phyloP scores from a whole-genome alignment of 148 eudicot species.

The Chenopodium quinoa region DNA sequence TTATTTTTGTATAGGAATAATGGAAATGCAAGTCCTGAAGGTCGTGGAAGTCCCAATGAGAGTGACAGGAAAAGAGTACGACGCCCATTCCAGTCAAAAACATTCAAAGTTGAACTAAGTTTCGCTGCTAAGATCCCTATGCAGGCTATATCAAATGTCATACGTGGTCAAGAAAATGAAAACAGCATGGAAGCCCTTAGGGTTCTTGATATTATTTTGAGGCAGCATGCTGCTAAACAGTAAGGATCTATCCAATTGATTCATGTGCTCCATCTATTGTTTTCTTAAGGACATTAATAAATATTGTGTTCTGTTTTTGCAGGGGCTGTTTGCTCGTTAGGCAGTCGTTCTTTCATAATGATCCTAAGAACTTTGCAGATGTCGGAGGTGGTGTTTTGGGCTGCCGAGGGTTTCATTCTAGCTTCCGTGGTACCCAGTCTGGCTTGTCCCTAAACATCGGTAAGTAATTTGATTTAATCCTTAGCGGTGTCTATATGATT shows the following conservation, averaged over 20 bases:
- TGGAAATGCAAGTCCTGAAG: conserved; percentile 57
- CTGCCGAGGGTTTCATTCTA: conserved; percentile 91
- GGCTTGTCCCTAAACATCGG: conserved; percentile 93
- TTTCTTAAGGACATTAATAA: not conserved
- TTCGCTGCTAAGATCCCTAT: conserved; percentile 94
- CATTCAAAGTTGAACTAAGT: conserved; percentile 81
- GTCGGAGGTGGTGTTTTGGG: conserved; percentile 95
- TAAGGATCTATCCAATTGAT: conserved; percentile 29
- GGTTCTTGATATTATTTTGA: conserved; percentile 82
- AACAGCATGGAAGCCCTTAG: conserved; percentile 81
- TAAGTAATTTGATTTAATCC: conserved; percentile 13
- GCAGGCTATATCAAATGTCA: conserved; percentile 83
- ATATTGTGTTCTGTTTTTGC: conserved; percentile 9
- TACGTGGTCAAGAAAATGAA: conserved; percentile 85
- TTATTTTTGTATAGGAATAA: conserved; percentile 38
- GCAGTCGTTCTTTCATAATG: conserved; percentile 85
- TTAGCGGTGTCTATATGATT: not conserved
- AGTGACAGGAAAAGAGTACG: conserved; percentile 59
- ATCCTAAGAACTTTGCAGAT: conserved; percentile 65
- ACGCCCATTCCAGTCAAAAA: conserved; percentile 68
- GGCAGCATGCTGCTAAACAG: conserved; percentile 98
- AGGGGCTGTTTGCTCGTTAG: conserved; percentile 97
- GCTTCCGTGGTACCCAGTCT: conserved; percentile 82
- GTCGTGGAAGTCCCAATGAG: conserved; percentile 57
- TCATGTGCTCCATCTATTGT: not conserved